Conservation (phyloP, 352 stramenopile genomes). For the Globisporangium echinulatum region DNA sequence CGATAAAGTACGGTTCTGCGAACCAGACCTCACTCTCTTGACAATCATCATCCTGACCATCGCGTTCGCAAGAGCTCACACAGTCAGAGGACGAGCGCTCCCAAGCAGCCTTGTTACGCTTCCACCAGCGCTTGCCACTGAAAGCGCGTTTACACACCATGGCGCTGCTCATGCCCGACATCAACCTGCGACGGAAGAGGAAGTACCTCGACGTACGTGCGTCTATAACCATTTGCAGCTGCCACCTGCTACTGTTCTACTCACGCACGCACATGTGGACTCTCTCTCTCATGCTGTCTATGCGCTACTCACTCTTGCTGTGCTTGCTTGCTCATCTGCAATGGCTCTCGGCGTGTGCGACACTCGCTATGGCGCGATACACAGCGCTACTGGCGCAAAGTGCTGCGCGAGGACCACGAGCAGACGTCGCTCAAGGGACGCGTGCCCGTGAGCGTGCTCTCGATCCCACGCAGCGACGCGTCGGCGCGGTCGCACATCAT, state of each 20-base stretch:
- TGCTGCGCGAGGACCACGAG: conserved; percentile 26
- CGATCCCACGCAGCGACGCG: conserved; percentile 11
- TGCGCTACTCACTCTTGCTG: too few relatives aligned
- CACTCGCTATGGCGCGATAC: too few relatives aligned
- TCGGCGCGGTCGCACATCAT: conserved; percentile 17
- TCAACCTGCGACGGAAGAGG: conserved; percentile 59
- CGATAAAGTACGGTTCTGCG: too few relatives aligned
- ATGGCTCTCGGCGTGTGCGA: too few relatives aligned
- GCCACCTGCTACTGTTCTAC: not conserved
- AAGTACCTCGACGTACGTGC: conserved; percentile 40
- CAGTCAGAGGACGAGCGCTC: too few relatives aligned
- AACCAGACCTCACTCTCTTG: too few relatives aligned
- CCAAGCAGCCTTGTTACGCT: too few relatives aligned
- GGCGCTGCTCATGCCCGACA: conserved; percentile 59
- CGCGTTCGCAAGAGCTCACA: too few relatives aligned
- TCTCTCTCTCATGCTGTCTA: not conserved
- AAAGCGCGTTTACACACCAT: conserved; percentile 15
- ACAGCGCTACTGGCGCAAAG: conserved; percentile 34
- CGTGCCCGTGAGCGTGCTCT: conserved; percentile 15
- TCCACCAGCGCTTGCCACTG: too few relatives aligned
- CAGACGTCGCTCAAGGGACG: conserved; percentile 19
- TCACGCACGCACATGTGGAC: not conserved
- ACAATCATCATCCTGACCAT: too few relatives aligned
- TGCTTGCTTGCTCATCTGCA: too few relatives aligned
- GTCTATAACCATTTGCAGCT: not conserved